Conservation (phyloP, 345 rosid species). For the Rubroshorea leprosula region DNA sequence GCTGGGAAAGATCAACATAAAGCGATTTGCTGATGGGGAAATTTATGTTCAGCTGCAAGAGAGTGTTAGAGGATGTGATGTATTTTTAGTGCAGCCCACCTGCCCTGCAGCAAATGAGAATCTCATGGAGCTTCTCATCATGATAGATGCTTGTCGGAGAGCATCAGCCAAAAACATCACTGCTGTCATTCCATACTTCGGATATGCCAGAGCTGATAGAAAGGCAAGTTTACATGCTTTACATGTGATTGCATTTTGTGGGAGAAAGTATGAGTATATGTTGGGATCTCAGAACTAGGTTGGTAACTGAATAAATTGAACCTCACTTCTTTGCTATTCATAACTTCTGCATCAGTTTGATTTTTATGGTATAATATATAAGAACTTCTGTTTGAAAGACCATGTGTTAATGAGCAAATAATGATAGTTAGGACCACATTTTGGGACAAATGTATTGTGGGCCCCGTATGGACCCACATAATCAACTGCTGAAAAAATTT, state of each 20-base stretch:
- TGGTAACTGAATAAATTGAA: not conserved
- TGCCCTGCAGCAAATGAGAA: conserved; percentile 97
- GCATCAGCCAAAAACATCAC: conserved; percentile 94
- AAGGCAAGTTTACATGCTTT: conserved; percentile 42
- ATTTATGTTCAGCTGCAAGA: conserved; percentile 89
- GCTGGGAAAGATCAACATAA: conserved; percentile 77
- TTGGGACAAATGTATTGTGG: too few species aligned
- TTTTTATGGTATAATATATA: too few species aligned
- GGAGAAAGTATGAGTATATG: not conserved
- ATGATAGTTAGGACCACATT: too few species aligned
- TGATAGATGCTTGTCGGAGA: conserved; percentile 95
- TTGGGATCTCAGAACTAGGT: not conserved
- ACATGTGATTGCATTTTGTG: not conserved
- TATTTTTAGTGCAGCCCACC: conserved; percentile 85
- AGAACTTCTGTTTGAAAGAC: too few species aligned
- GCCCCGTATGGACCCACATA: too few species aligned
- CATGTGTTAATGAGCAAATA: too few species aligned
- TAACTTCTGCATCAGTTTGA: too few species aligned
- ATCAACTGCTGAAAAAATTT: too few species aligned
- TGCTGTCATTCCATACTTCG: conserved; percentile 94
- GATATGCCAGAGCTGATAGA: conserved; percentile 96
- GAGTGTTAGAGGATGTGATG: conserved; percentile 95
- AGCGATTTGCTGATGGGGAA: conserved; percentile 95
- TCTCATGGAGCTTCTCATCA: conserved; percentile 92
- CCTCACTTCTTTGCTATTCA: too few species aligned